Percentiles rank a stretch among this genome's conserved stretches.
These are phyloP conservation scores for Paulownia fortunei DNA, from an alignment of 257 asterid species.

Conservation along the genomic window DNA sequence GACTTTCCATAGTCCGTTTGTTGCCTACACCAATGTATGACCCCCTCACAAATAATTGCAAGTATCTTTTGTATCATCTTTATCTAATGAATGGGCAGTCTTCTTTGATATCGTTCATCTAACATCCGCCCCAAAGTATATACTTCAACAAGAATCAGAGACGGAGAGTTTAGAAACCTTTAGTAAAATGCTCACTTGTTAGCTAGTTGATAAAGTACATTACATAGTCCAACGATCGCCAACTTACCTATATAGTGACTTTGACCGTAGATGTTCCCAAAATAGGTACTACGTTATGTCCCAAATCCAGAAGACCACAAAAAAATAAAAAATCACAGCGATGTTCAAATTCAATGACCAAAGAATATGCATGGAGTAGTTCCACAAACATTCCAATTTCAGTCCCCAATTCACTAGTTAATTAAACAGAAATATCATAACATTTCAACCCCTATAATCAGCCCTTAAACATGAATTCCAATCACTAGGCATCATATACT, in stretches of 20 bases:
- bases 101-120: neutral
- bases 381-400: constrained; percentile 18
- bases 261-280: no score
- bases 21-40: neutral
- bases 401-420: neutral
- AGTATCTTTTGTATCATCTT: neutral
- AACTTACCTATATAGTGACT: no score
- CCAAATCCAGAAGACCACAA: neutral
- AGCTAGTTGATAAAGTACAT: neutral
- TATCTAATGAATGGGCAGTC: constrained; percentile 7
- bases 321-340: neutral
- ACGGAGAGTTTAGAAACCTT: neutral
- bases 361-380: neutral
- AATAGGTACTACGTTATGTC: no score
- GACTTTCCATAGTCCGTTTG: neutral
- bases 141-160: neutral
- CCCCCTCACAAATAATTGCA: neutral
- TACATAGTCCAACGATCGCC: no score
- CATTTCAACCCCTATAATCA: neutral
- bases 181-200: neutral
- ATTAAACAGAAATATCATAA: neutral
- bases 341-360: constrained; percentile 8
- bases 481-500: constrained; percentile 7
- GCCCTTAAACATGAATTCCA: constrained; percentile 13
- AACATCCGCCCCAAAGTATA: neutral